phyloP scores from a whole-genome alignment of 371 early-diverging fungal genomes.

The Lichtheimia hyalospora region DNA sequence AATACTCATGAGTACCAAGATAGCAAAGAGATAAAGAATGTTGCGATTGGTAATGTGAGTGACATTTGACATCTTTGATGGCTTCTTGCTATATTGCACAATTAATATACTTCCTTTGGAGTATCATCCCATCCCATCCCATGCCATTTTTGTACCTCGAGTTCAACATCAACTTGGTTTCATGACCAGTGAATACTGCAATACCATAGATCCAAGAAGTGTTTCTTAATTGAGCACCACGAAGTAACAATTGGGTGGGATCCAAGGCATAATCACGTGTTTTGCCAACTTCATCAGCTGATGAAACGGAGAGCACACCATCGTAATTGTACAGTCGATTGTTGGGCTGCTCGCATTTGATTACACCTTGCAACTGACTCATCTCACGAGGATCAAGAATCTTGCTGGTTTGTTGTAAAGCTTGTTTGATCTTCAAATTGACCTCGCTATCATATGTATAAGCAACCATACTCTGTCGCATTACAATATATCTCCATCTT shows the following conservation, averaged over 20 bases:
- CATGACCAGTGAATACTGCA: slow-evolving; percentile 89
- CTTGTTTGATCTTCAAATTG: slow-evolving; percentile 92
- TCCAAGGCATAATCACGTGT: slow-evolving; percentile 68
- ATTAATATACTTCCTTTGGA: neutral
- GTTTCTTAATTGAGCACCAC: slow-evolving; percentile 85
- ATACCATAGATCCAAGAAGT: slow-evolving; percentile 86
- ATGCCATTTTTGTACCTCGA: slow-evolving; percentile 53
- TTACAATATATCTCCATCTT: slow-evolving; percentile 9
- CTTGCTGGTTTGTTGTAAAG: slow-evolving; percentile 67
- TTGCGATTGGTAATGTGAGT: slow-evolving; percentile 92
- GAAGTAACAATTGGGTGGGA: slow-evolving; percentile 78
- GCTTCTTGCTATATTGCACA: slow-evolving; percentile 37
- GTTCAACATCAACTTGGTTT: slow-evolving; percentile 88
- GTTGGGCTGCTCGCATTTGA: slow-evolving; percentile 85
- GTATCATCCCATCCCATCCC: neutral
- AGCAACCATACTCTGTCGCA: neutral
- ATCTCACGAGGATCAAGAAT: slow-evolving; percentile 65
- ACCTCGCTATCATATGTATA: slow-evolving; percentile 66
- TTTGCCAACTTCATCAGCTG: slow-evolving; percentile 55
- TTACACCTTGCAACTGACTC: slow-evolving; percentile 53
- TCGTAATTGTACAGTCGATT: slow-evolving; percentile 87
- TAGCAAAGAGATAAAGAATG: slow-evolving; percentile 88
- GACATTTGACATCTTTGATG: slow-evolving; percentile 56
- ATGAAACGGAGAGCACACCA: slow-evolving; percentile 61
- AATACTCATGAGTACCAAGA: slow-evolving; percentile 82